Evolutionary conservation across 2,329 filamentous ascomycete genomes (phyloP).

Genomic region (Colletotrichum liaoningense): DNA sequence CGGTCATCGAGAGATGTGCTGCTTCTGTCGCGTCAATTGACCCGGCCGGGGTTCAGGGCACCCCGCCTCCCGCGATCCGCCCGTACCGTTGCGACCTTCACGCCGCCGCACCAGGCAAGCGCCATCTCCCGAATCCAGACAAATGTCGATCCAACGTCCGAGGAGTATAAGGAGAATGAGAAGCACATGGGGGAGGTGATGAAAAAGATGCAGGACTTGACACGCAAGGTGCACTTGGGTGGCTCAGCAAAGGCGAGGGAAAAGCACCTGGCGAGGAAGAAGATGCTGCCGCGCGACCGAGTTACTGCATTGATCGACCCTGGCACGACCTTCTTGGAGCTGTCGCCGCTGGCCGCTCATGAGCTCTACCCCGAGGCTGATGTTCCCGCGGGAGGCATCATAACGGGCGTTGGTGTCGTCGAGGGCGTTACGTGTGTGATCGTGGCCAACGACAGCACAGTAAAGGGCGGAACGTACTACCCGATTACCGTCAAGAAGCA

Average conservation of each 20-base stretch:
- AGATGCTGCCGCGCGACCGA: constrained; percentile 94
- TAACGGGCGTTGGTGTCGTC: constrained; percentile 91
- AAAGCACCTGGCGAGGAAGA: constrained; percentile 88
- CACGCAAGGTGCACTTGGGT: constrained; percentile 77
- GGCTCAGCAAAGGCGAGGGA: constrained; percentile 85
- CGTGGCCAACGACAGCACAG: constrained; percentile 95
- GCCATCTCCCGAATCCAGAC: constrained; percentile 85
- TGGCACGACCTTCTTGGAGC: constrained; percentile 89
- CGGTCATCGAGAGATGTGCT: constrained; percentile 58
- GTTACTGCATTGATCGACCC: constrained; percentile 89
- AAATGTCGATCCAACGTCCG: constrained; percentile 79
- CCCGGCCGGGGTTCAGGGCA: constrained; percentile 32
- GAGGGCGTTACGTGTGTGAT: constrained; percentile 93
- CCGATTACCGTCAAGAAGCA: constrained; percentile 99
- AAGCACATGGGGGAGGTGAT: constrained; percentile 81
- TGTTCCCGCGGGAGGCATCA: constrained; percentile 89
- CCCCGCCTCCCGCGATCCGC: constrained; percentile 46
- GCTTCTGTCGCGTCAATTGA: constrained; percentile 56
- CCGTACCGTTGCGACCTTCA: constrained; percentile 77
- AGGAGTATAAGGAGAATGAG: constrained; percentile 85
- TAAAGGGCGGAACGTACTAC: constrained; percentile 97
- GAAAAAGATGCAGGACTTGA: constrained; percentile 75
- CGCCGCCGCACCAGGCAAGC: constrained; percentile 82
- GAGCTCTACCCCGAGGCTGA: constrained; percentile 89
- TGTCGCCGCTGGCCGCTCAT: constrained; percentile 91